Evolutionary conservation across 225 moss, liverwort and hornwort genomes (phyloP).

Genomic region (Pseudoscleropodium purum): DNA sequence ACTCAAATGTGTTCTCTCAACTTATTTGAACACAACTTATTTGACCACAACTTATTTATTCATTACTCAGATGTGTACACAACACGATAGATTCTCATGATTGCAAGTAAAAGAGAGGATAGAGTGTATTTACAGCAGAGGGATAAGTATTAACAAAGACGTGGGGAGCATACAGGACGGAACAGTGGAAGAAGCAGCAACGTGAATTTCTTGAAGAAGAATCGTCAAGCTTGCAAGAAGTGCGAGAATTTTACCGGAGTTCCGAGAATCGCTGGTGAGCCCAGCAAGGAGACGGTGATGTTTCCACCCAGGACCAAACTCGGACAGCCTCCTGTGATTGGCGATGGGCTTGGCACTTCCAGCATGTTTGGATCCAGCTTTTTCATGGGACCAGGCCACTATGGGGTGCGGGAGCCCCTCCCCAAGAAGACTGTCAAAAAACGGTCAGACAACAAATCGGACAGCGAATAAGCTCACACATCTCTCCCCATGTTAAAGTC

Average conservation of each 20-base stretch:
- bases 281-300: background rate
- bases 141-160: background rate
- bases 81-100: background rate
- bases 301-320: conserved; percentile 6
- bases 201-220: conserved; percentile 19
- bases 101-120: background rate
- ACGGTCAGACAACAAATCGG: background rate
- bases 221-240: conserved; percentile 13
- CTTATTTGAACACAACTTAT: background rate
- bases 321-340: conserved; percentile 19
- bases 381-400: conserved; percentile 31
- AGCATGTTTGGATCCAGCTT: conserved; percentile 40
- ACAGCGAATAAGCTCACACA: background rate
- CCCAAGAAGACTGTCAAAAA: conserved; percentile 1
- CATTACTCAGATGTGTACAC: background rate
- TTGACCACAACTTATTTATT: background rate
- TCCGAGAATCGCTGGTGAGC: background rate
- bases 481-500: background rate
- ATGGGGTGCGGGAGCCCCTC: conserved; percentile 20
- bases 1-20: background rate
- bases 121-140: background rate
- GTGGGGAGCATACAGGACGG: conserved; percentile 1
- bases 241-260: conserved; percentile 14
- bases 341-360: conserved; percentile 25
- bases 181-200: background rate